Conservation (phyloP, 2,329 filamentous ascomycete species). For the Penicillium sp. region DNA sequence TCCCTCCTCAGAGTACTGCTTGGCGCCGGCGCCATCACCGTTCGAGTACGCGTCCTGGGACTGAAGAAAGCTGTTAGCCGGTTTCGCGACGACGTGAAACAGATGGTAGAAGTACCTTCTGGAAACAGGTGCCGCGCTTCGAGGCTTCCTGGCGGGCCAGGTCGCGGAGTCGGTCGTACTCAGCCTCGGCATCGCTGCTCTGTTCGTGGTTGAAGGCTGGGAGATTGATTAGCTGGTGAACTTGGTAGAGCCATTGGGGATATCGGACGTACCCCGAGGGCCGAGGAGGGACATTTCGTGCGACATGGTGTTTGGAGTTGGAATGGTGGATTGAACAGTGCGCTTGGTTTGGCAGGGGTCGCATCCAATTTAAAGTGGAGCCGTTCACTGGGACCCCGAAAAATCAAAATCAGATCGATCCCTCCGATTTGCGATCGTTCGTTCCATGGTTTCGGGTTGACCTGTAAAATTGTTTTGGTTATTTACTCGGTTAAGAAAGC, state of each 20-base stretch:
- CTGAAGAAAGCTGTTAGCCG: conserved; percentile 39
- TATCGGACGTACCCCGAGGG: conserved; percentile 35
- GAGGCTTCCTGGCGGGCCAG: conserved; percentile 77
- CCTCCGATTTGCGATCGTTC: conserved; percentile 6
- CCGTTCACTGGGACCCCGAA: conserved; percentile 9
- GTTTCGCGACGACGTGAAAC: not conserved
- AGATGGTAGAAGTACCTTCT: conserved; percentile 53
- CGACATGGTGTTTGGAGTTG: conserved; percentile 32
- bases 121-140: conserved; percentile 76
- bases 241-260: not conserved
- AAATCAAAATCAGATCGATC: conserved; percentile 22
- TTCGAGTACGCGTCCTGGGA: conserved; percentile 71
- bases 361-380: conserved; percentile 9
- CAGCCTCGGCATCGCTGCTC: conserved; percentile 69
- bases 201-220: conserved; percentile 75
- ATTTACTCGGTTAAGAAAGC: not conserved
- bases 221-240: not conserved
- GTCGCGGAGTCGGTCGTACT: conserved; percentile 89
- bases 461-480: not conserved
- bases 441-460: conserved; percentile 7
- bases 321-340: not conserved
- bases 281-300: conserved; percentile 47
- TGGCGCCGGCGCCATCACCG: conserved; percentile 81
- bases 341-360: not conserved
- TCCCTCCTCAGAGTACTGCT: conserved; percentile 79